Percentiles rank a stretch among this genome's conserved stretches.
Conservation (phyloP, 208 protist species). For the Trypanosoma brucei region DNA sequence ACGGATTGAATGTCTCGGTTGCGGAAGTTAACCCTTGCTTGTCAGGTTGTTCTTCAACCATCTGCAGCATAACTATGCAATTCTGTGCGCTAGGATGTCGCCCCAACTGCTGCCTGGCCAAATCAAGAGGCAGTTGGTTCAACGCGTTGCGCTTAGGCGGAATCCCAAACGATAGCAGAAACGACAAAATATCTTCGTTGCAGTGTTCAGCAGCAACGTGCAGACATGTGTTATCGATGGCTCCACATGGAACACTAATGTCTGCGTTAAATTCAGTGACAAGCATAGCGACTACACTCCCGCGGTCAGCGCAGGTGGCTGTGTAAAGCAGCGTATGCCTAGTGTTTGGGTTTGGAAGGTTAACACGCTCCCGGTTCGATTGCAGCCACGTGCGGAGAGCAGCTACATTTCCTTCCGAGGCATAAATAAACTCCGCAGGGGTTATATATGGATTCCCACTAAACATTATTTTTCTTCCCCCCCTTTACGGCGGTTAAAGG, state of each 20-base stretch:
- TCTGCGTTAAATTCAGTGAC: conserved; percentile 66
- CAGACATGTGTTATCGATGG: conserved; percentile 38
- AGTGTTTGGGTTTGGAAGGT: conserved; percentile 28
- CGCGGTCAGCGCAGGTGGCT: conserved; percentile 23
- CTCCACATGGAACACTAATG: conserved; percentile 37
- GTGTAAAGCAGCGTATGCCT: conserved; percentile 51
- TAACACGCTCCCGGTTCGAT: conserved; percentile 36
- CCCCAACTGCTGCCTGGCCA: not conserved
- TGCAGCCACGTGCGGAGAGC: conserved; percentile 52
- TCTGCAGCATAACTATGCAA: not conserved
- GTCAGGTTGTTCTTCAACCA: not conserved
- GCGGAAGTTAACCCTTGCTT: no score
- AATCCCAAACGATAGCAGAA: conserved; percentile 12
- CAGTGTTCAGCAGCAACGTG: conserved; percentile 37
- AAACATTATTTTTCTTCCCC: not conserved
- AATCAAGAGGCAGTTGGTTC: conserved; percentile 14
- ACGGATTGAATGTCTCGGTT: no score
- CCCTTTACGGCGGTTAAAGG: no score
- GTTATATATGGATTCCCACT: not conserved
- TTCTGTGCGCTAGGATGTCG: not conserved
- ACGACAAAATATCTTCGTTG: conserved; percentile 28
- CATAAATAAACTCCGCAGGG: conserved; percentile 44
- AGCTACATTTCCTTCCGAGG: conserved; percentile 34
- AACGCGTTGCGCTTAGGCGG: conserved; percentile 11
- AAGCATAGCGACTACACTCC: conserved; percentile 43